Percentiles rank a stretch among this genome's conserved stretches.
phyloP scores from a whole-genome alignment of 352 stramenopile species.

The Albugo candida region DNA sequence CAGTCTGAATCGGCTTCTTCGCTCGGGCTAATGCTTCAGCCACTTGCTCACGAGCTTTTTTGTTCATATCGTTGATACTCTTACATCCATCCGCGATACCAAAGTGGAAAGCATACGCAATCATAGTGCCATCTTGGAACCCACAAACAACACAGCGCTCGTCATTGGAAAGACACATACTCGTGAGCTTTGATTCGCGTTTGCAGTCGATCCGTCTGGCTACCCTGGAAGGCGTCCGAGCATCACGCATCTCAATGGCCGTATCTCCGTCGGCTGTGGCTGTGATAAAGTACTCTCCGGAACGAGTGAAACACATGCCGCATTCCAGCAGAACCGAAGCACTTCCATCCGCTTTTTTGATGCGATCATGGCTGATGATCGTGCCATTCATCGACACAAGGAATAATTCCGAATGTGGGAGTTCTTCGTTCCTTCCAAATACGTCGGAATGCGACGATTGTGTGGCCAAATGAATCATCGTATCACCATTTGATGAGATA shows the following conservation, averaged over 20 bases:
- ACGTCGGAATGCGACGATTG: constrained; percentile 4
- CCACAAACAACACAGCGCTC: constrained; percentile 66
- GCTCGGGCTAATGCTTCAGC: constrained; percentile 56
- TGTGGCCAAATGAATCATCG: constrained; percentile 48
- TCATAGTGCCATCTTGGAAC: constrained; percentile 56
- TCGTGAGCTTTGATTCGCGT: constrained; percentile 33
- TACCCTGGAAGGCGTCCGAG: constrained; percentile 28
- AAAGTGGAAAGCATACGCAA: constrained; percentile 68
- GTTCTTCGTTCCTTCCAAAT: constrained; percentile 13
- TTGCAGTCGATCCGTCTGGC: constrained; percentile 69
- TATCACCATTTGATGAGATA: constrained; percentile 51
- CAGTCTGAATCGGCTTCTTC: constrained; percentile 28
- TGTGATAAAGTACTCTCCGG: constrained; percentile 59
- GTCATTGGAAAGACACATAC: constrained; percentile 54
- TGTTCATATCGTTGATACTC: constrained; percentile 40
- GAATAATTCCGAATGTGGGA: constrained; percentile 43
- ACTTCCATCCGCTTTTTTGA: constrained; percentile 18
- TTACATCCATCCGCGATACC: constrained; percentile 59
- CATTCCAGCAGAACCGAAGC: constrained; percentile 44
- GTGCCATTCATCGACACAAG: constrained; percentile 69
- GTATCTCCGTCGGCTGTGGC: constrained; percentile 32
- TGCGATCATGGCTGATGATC: constrained; percentile 38
- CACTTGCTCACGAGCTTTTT: constrained; percentile 52
- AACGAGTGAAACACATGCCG: constrained; percentile 53
- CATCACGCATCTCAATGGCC: constrained; percentile 58